Evolutionary conservation across 228 moss, liverwort and hornwort species (phyloP).

Genomic region (Sphagnum fallax): DNA sequence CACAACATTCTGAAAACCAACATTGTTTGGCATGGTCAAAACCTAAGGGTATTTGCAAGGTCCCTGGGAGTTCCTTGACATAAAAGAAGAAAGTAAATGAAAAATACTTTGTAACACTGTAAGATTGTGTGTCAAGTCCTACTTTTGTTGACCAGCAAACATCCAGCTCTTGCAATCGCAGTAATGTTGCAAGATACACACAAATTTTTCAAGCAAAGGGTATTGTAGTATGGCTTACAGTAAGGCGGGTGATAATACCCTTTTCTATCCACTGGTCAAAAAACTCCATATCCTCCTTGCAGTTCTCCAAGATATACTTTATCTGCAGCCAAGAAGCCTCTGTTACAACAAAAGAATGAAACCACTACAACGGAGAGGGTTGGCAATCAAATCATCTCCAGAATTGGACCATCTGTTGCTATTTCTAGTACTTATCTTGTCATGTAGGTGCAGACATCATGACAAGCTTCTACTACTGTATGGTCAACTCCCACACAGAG

Average conservation of each 20-base stretch:
- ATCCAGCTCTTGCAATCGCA: no score
- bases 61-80: background rate
- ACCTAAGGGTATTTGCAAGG: background rate
- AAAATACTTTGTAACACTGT: background rate
- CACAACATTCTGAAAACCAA: slow-evolving; percentile 56
- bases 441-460: no score
- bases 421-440: no score
- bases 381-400: background rate
- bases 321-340: slow-evolving; percentile 32
- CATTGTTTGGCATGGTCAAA: background rate
- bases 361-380: background rate
- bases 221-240: slow-evolving; percentile 25
- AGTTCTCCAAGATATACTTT: slow-evolving; percentile 68
- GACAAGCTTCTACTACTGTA: no score
- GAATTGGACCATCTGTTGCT: background rate
- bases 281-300: slow-evolving; percentile 96
- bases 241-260: slow-evolving; percentile 79
- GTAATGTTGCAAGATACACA: no score
- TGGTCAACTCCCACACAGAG: no score
- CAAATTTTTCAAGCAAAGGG: no score
- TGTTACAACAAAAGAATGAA: background rate
- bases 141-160: no score
- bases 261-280: slow-evolving; percentile 92
- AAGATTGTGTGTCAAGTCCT: no score
- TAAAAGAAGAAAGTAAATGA: background rate